Conservation (phyloP, 2,329 filamentous ascomycete genomes). For the Rutstroemia sp. region DNA sequence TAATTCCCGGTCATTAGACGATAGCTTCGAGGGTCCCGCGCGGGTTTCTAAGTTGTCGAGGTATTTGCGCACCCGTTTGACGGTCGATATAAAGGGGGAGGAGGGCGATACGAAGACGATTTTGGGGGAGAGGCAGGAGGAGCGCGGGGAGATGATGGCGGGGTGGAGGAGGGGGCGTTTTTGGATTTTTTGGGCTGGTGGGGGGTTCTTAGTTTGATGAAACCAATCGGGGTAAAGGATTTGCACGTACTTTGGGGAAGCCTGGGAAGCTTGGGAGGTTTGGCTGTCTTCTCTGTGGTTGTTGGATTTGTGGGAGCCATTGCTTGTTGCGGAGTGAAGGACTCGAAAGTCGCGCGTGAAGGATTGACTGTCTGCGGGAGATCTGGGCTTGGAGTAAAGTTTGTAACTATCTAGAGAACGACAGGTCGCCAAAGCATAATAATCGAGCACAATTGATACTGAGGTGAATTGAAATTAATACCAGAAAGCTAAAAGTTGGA, state of each 20-base stretch:
- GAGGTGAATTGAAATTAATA: not conserved
- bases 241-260: slow-evolving; percentile 19
- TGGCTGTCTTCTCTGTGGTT: not conserved
- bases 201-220: too few relatives aligned
- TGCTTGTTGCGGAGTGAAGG: too few relatives aligned
- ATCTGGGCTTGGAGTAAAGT: too few relatives aligned
- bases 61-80: slow-evolving; percentile 26
- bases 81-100: slow-evolving; percentile 25
- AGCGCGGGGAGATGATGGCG: slow-evolving; percentile 19
- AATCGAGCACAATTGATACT: too few relatives aligned
- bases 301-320: not conserved
- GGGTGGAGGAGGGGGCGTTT: slow-evolving; percentile 31
- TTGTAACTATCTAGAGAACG: too few relatives aligned
- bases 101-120: slow-evolving; percentile 25
- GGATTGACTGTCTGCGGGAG: too few relatives aligned
- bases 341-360: too few relatives aligned
- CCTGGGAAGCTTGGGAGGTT: slow-evolving; percentile 11
- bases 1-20: slow-evolving; percentile 7
- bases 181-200: slow-evolving; percentile 25
- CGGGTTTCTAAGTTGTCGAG: slow-evolving; percentile 24
- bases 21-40: slow-evolving; percentile 14
- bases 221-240: too few relatives aligned
- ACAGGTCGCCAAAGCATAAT: too few relatives aligned
- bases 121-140: slow-evolving; percentile 20
- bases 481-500: not conserved